Evolutionary conservation across 1,284 basidiomycete genomes (phyloP).

Genomic region (Moniliophthora roreri): DNA sequence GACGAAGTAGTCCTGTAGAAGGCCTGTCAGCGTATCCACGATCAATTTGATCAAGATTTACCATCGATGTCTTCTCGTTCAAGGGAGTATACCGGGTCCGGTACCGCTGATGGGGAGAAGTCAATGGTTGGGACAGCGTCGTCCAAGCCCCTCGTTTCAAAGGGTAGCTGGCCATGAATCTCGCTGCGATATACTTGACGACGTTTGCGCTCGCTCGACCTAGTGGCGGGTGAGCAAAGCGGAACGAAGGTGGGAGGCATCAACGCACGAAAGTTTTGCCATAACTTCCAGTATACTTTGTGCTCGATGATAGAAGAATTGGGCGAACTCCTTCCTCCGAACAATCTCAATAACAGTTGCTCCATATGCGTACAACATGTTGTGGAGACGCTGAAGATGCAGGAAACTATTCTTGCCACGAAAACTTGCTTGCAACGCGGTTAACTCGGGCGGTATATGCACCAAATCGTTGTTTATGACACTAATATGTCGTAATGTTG

Average conservation of each 20-base stretch:
- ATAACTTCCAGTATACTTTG: slow-evolving; percentile 80
- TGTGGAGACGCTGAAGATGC: slow-evolving; percentile 87
- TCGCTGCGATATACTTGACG: slow-evolving; percentile 79
- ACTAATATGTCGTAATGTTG: slow-evolving; percentile 69
- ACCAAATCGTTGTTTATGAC: slow-evolving; percentile 75
- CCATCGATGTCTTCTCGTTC: slow-evolving; percentile 74
- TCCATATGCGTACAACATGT: slow-evolving; percentile 91
- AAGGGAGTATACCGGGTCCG: slow-evolving; percentile 58
- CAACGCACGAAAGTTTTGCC: slow-evolving; percentile 74
- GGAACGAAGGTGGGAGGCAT: slow-evolving; percentile 2
- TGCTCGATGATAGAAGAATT: slow-evolving; percentile 77
- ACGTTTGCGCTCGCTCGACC: slow-evolving; percentile 72
- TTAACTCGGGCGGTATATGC: slow-evolving; percentile 62
- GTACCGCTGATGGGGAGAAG: slow-evolving; percentile 62
- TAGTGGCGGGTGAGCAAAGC: slow-evolving; percentile 25
- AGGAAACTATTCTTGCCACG: slow-evolving; percentile 82
- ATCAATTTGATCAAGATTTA: slow-evolving; percentile 31
- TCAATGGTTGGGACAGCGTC: slow-evolving; percentile 77
- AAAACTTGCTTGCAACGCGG: slow-evolving; percentile 67
- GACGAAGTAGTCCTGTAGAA: slow-evolving; percentile 53
- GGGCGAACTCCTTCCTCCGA: slow-evolving; percentile 84
- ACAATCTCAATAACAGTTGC: slow-evolving; percentile 92
- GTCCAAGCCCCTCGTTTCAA: slow-evolving; percentile 73
- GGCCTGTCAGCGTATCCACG: background rate
- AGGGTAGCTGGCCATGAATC: slow-evolving; percentile 78